Conservation (phyloP, 2,329 filamentous ascomycete genomes). For the Cercospora nicotianae region DNA sequence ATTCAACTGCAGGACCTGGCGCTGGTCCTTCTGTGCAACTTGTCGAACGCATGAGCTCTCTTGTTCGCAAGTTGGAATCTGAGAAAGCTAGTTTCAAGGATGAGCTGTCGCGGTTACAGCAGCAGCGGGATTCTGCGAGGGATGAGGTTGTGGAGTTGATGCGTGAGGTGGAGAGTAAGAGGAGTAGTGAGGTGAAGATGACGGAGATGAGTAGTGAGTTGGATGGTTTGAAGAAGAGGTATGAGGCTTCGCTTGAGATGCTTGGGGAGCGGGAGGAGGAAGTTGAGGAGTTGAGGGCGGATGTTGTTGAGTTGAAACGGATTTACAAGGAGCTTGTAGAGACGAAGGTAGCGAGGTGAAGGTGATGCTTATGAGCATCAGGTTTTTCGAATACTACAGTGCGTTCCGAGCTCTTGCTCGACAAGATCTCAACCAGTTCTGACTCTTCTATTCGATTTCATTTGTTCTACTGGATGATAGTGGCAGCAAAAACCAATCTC, state of each 20-base stretch:
- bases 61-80: constrained; percentile 83
- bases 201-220: constrained; percentile 68
- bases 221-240: constrained; percentile 68
- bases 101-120: constrained; percentile 74
- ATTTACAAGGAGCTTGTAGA: constrained; percentile 95
- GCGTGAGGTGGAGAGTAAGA: constrained; percentile 76
- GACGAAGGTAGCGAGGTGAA: constrained; percentile 31
- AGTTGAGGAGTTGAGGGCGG: constrained; percentile 84
- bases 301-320: constrained; percentile 89
- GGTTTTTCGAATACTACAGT: background rate
- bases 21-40: constrained; percentile 92
- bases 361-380: background rate
- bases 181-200: constrained; percentile 60
- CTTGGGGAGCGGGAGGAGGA: constrained; percentile 95
- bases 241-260: constrained; percentile 90
- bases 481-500: background rate
- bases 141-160: constrained; percentile 87
- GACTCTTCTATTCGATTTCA: background rate
- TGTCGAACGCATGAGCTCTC: constrained; percentile 92
- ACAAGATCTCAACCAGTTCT: background rate
- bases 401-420: background rate
- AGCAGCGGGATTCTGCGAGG: constrained; percentile 90
- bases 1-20: constrained; percentile 68
- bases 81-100: constrained; percentile 89
- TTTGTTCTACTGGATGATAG: background rate